phyloP scores from a whole-genome alignment of 306 rosid genomes.

The Benincasa hispida region DNA sequence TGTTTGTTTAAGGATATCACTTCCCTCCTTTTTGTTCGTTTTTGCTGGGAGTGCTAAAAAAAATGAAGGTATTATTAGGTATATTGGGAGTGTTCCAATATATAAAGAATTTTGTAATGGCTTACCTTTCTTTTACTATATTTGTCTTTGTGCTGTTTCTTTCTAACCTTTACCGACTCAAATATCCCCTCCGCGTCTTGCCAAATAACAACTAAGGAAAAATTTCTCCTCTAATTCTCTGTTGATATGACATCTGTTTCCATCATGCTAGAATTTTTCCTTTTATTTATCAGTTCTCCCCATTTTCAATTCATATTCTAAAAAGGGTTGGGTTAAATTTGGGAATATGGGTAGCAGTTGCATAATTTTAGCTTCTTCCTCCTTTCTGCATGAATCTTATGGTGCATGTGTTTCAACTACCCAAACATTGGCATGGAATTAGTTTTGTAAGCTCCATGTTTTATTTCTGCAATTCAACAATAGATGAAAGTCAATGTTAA shows the following conservation, averaged over 20 bases:
- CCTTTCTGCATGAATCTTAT: constrained; percentile 4
- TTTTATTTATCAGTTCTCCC: not conserved
- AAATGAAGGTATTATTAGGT: not conserved
- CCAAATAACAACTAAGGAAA: not conserved
- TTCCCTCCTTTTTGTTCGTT: not conserved
- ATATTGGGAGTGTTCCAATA: not conserved
- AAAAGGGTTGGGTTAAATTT: constrained; percentile 30
- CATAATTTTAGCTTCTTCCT: constrained; percentile 16
- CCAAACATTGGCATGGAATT: constrained; percentile 21
- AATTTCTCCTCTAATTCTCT: not conserved
- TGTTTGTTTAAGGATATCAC: not conserved
- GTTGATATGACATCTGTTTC: constrained; percentile 12
- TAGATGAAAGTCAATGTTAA: constrained; percentile 1
- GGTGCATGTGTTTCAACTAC: constrained; percentile 15
- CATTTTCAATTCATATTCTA: constrained; percentile 13
- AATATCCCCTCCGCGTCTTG: not conserved
- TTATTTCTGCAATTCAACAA: constrained; percentile 9
- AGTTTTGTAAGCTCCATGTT: not conserved
- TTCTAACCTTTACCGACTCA: not conserved
- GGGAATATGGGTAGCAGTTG: constrained; percentile 12
- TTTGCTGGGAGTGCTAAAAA: not conserved
- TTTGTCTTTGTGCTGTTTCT: not conserved
- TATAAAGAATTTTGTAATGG: not conserved
- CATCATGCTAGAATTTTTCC: not conserved
- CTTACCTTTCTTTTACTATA: not conserved